Base-by-base conservation (phyloP, 2,329 filamentous ascomycete species). In the Malbranchea cinnamomea region DNA sequence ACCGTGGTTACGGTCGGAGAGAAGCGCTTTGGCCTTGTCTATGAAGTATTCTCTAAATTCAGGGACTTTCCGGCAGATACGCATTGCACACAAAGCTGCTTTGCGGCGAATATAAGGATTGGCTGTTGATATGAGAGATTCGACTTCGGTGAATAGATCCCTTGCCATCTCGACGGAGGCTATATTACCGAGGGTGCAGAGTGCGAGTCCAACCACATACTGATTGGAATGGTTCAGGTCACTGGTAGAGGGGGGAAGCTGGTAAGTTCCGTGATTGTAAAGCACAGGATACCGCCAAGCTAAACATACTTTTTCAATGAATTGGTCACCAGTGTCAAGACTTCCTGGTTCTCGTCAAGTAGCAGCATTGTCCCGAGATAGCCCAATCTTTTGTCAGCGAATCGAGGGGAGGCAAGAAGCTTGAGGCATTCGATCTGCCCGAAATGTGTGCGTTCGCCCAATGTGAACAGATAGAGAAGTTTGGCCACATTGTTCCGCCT, bases 351-450 rank as follows among this genome's bases (percentile, higher is more conserved):
- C 65, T 98, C 89, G 54, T 98, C 89, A 38, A 98, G 65, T 41
- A 98, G 60, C 51, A 98, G 60, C 74, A 94, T 98, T 11, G 89
- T 98, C 14, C 89, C 89, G 42, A 98, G 63, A 51, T 98, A 93
- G 23, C 89, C 89, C 44, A 98, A 62, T 27, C 89, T 77, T 63
- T 98, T 98, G 66, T 98, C 89, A 43, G 89, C 89, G 52, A 98
- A 98, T 35, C 87, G 82, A 41, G 91, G 85, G 23, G 89, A 98
- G 35, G 89, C 89, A 35, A 98, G 71, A 29, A 98, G 72, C 61
- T 98, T 98, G 49, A 98, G 69, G 57, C 89, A 98, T 72, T 98
- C 89, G 52, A 98, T 98, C 66, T 98, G 89, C 30, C 89, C 89
- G 54, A 98, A 98, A 59, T 98, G 89, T 34, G 89, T 98, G 48